Conservation (phyloP, 169 alveolate genomes). For the Plasmodium relictum region DNA sequence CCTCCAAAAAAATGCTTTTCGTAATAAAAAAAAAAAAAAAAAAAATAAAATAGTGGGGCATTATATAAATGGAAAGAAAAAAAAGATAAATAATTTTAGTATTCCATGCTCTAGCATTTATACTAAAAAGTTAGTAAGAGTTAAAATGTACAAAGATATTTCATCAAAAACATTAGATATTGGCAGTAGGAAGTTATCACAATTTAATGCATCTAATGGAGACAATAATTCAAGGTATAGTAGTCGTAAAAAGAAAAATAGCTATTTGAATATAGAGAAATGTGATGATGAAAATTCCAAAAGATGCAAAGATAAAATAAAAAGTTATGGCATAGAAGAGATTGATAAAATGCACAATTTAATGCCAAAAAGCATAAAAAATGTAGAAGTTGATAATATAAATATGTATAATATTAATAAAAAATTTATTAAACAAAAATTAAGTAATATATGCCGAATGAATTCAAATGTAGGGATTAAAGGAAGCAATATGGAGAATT, state of each 20-base stretch:
- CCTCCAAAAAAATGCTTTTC: background rate
- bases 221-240: background rate
- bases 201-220: background rate
- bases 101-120: background rate
- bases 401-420: background rate
- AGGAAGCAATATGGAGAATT: constrained; percentile 3
- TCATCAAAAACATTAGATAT: background rate
- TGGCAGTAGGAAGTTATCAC: background rate
- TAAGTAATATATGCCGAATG: background rate
- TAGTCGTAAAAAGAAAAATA: background rate
- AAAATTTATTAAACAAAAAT: background rate
- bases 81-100: background rate
- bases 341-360: background rate
- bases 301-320: background rate
- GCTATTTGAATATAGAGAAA: background rate
- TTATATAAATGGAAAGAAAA: background rate
- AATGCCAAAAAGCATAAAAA: background rate
- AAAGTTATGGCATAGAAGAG: background rate
- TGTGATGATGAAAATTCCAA: background rate
- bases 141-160: background rate
- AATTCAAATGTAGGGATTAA: background rate
- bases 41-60: background rate
- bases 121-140: background rate
- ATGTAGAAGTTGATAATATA: background rate
- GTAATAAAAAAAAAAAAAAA: background rate